Evolutionary conservation across 192 early-diverging fungal genomes (phyloP).

Genomic region (Physocladia obscura): DNA sequence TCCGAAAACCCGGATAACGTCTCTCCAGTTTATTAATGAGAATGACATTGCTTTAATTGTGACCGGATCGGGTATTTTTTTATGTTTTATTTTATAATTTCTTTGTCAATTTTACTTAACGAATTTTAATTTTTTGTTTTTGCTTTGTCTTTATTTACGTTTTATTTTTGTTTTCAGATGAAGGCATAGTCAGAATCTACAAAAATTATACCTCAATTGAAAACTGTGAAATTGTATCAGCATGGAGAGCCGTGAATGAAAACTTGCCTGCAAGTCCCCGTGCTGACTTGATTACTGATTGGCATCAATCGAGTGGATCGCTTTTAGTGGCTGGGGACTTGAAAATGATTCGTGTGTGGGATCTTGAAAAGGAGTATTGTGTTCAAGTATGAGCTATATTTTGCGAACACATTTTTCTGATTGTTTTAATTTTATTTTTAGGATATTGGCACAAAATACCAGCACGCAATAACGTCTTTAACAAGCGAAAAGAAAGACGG

Average conservation of each 20-base stretch:
- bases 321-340: conserved; percentile 70
- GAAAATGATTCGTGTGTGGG: conserved; percentile 72
- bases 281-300: conserved; percentile 66
- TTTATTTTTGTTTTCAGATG: conserved; percentile 48
- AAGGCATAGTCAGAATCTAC: conserved; percentile 77
- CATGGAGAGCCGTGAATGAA: conserved; percentile 76
- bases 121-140: not conserved
- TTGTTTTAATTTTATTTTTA: not conserved
- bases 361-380: conserved; percentile 73
- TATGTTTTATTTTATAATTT: not conserved
- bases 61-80: conserved; percentile 69
- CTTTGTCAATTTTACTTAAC: not conserved
- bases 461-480: conserved; percentile 56
- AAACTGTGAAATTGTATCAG: conserved; percentile 63
- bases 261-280: conserved; percentile 45
- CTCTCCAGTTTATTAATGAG: conserved; percentile 88
- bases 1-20: conserved; percentile 64
- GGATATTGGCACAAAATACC: conserved; percentile 15
- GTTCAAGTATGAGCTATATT: conserved; percentile 52
- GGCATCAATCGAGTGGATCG: conserved; percentile 73
- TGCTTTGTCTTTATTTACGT: not conserved
- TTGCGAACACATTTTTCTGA: conserved; percentile 5
- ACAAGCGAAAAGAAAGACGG: conserved; percentile 64
- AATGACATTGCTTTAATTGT: conserved; percentile 81
- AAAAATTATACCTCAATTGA: conserved; percentile 63